Percentiles rank a stretch among this genome's conserved stretches.
Evolutionary conservation across 306 rosid species (phyloP).

Genomic region (Hylodesmum podocarpum): DNA sequence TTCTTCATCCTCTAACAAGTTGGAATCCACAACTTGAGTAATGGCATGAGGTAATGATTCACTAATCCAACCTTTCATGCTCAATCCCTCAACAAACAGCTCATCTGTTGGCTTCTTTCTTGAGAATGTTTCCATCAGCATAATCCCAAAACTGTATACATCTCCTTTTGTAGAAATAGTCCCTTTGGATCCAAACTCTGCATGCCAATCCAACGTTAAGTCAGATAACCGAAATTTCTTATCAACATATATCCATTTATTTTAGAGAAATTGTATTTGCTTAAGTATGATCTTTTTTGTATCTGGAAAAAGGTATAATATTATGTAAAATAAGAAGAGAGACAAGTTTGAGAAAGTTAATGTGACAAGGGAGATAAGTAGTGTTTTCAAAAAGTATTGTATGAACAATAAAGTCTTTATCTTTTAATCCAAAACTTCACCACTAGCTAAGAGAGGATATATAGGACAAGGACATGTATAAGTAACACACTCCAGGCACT

Average conservation of each 20-base stretch:
- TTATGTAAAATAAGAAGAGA: no score
- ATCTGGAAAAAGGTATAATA: no score
- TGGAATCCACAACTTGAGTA: not conserved
- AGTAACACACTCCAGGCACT: no score
- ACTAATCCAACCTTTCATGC: conserved; percentile 18
- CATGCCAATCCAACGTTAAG: not conserved
- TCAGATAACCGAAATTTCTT: not conserved
- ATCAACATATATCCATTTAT: not conserved
- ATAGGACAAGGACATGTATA: no score
- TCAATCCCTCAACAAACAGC: conserved; percentile 14
- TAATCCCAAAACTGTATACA: conserved; percentile 17
- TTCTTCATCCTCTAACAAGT: not conserved
- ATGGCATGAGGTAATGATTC: conserved; percentile 19
- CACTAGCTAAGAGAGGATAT: no score
- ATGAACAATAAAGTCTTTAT: no score
- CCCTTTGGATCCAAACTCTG: conserved; percentile 21
- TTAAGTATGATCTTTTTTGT: no score
- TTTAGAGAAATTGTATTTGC: no score
- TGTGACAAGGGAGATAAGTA: no score
- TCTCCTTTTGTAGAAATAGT: conserved; percentile 22
- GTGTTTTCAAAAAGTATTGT: no score
- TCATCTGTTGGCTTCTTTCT: conserved; percentile 31
- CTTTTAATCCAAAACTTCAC: no score
- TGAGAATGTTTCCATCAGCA: conserved; percentile 24
- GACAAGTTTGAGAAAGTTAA: no score